These are phyloP conservation scores for Omphalotus guepiniiformis DNA, from an alignment of 768 basidiomycete genomes.

Conservation along the genomic window DNA sequence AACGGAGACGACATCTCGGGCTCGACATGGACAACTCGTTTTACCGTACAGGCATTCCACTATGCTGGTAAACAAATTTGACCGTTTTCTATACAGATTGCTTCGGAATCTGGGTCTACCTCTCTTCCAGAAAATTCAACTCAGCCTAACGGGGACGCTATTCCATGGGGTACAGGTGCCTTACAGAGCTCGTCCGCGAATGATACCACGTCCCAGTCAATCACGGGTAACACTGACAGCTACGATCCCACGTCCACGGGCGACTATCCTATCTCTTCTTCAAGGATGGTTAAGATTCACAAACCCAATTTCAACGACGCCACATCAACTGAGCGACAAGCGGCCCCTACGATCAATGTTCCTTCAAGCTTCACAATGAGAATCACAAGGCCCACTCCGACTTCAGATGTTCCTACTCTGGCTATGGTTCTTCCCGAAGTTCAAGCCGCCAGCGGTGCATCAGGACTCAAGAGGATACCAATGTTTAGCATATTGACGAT, in stretches of 20 bases:
- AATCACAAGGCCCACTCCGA: too few relatives aligned
- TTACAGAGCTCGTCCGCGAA: background rate
- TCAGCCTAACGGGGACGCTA: constrained; percentile 30
- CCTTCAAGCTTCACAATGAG: background rate
- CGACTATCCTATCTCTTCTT: background rate
- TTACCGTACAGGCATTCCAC: constrained; percentile 18
- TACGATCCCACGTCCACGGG: background rate
- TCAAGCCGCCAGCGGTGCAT: too few relatives aligned
- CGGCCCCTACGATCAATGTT: constrained; percentile 1
- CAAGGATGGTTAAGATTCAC: background rate
- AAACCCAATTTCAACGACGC: background rate
- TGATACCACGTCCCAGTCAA: background rate
- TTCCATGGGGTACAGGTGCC: constrained; percentile 34
- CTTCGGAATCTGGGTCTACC: constrained; percentile 24
- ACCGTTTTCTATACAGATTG: constrained; percentile 22
- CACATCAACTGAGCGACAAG: constrained; percentile 5
- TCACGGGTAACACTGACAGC: background rate
- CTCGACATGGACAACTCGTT: constrained; percentile 34
- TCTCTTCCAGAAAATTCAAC: constrained; percentile 21
- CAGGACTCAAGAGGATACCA: too few relatives aligned
- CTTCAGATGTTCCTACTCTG: too few relatives aligned
- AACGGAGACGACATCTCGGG: constrained; percentile 19
- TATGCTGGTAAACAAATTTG: background rate
- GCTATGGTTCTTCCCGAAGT: background rate
- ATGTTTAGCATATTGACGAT: too few relatives aligned